Conservation (phyloP, 1,284 basidiomycete species). For the Entoloma clypeatum region DNA sequence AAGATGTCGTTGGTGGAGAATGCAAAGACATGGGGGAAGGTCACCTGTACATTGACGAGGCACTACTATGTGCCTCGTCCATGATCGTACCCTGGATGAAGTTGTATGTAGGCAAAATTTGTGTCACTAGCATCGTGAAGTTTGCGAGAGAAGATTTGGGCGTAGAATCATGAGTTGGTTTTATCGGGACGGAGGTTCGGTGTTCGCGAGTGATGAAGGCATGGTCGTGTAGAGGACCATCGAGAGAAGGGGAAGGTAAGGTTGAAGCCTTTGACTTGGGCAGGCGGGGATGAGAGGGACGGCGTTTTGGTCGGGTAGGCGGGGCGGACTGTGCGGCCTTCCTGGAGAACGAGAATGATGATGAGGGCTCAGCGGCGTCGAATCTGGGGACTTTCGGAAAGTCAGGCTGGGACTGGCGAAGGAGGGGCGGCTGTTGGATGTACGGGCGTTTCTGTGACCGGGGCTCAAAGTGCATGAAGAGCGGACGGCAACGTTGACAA, state of each 20-base stretch:
- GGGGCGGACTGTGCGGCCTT: slow-evolving; percentile 4
- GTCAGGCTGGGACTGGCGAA: slow-evolving; percentile 15
- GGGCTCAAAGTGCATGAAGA: slow-evolving; percentile 55
- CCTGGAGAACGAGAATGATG: slow-evolving; percentile 21
- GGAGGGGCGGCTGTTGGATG: slow-evolving; percentile 29
- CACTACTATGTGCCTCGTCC: slow-evolving; percentile 19
- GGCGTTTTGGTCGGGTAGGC: slow-evolving; percentile 13
- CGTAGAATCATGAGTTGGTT: slow-evolving; percentile 25
- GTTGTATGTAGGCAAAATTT: slow-evolving; percentile 33
- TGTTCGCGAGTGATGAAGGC: slow-evolving; percentile 30
- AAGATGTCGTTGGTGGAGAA: slow-evolving; percentile 1
- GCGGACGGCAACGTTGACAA: no score
- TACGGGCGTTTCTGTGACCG: slow-evolving; percentile 36
- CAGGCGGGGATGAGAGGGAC: slow-evolving; percentile 12
- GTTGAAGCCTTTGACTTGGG: slow-evolving; percentile 19
- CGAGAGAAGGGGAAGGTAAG: slow-evolving; percentile 18
- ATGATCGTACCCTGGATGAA: slow-evolving; percentile 28
- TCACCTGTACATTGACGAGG: slow-evolving; percentile 34
- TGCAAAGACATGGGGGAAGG: slow-evolving; percentile 10
- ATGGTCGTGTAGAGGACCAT: slow-evolving; percentile 33
- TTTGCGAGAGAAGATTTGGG: slow-evolving; percentile 41
- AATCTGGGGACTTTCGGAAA: slow-evolving; percentile 28
- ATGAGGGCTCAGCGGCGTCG: slow-evolving; percentile 20
- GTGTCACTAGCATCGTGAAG: slow-evolving; percentile 28
- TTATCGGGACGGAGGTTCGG: slow-evolving; percentile 29